These are phyloP conservation scores for Phytophthora sojae DNA, from an alignment of 352 stramenopile genomes.

Conservation along the genomic window DNA sequence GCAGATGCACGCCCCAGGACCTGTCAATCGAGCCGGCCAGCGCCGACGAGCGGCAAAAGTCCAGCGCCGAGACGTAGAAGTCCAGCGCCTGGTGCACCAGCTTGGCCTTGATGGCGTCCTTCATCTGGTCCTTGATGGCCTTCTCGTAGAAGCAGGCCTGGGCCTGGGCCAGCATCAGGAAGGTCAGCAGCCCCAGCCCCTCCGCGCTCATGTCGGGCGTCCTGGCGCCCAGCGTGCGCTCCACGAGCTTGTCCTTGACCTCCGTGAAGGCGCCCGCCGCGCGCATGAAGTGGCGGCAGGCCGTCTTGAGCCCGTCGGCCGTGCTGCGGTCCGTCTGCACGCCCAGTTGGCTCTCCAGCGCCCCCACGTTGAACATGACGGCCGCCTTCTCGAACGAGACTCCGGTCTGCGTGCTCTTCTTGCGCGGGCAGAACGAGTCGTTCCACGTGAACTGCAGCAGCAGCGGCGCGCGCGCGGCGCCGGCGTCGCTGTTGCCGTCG, in stretches of 20 bases:
- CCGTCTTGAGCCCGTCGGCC: conserved; percentile 81
- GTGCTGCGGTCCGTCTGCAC: conserved; percentile 81
- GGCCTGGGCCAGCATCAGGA: conserved; percentile 86
- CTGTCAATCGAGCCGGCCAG: conserved; percentile 63
- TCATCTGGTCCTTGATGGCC: conserved; percentile 89
- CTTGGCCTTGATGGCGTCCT: conserved; percentile 85
- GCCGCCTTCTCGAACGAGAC: conserved; percentile 82
- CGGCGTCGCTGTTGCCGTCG: conserved; percentile 24
- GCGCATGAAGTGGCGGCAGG: conserved; percentile 87
- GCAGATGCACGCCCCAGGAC: conserved; percentile 70
- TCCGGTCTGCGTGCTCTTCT: conserved; percentile 73
- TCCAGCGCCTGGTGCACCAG: conserved; percentile 81
- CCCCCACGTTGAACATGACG: conserved; percentile 91
- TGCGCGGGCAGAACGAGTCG: conserved; percentile 91
- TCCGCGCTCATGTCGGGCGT: conserved; percentile 74
- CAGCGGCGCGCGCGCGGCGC: conserved; percentile 27
- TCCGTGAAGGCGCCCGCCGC: conserved; percentile 77
- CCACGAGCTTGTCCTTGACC: conserved; percentile 65
- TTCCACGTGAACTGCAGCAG: conserved; percentile 90
- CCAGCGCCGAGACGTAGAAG: conserved; percentile 65
- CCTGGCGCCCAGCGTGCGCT: conserved; percentile 44
- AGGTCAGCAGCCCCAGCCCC: conserved; percentile 70
- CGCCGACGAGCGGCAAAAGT: conserved; percentile 62
- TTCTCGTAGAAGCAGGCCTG: conserved; percentile 95
- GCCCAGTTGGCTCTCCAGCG: conserved; percentile 83